Evolutionary conservation across 805 yeast genomes (phyloP), one percentile per base, ranked within the genome.

Genomic region (Lipomyces orientalis): DNA sequence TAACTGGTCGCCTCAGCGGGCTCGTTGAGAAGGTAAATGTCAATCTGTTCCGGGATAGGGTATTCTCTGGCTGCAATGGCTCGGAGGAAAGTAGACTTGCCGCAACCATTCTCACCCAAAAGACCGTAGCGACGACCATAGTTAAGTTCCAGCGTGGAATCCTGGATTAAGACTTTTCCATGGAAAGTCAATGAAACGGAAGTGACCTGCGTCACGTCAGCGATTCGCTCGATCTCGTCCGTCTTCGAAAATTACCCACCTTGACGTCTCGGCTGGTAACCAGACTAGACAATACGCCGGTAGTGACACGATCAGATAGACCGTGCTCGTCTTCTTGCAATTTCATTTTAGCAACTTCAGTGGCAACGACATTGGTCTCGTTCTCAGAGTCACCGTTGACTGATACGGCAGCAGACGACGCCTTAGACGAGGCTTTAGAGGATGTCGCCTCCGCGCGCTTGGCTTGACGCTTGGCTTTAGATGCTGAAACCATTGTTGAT

Each of bases 21-120:
- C 84, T 95, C 99, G 81, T 95, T 95, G 81, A 95, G 85, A 74
- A 95, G 83, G 78, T 95, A 95, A 67, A 95, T 85, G 83, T 95
- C 99, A 74, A 95, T 91, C 73, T 84, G 86, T 73, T 89, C 95
- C 56, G 99, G 98, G 74, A 94, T 85, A 67, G 99, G 99, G 82
- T 85, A 95, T 82, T 95, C 99, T 80, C 97, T 88, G 62, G 97
- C 96, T 67, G 98, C 98, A 75, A 95, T 81, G 54, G 98, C 90
- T 81, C 91, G 91, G 79, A 95, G 83, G 76, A 95, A 88, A 31
- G 99, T 95, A 59, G 98, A 93, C 82, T 95, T 95, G 83, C 99
- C 99, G 84, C 98, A 95, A 73, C 99, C 99, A 81, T 95, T 95
- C 81, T 93, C 98, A 77, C 99, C 99, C 77, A 95, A 85, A 70